Evolutionary conservation across 331 rosid genomes (phyloP).

Genomic region (Pyrus hybrid): DNA sequence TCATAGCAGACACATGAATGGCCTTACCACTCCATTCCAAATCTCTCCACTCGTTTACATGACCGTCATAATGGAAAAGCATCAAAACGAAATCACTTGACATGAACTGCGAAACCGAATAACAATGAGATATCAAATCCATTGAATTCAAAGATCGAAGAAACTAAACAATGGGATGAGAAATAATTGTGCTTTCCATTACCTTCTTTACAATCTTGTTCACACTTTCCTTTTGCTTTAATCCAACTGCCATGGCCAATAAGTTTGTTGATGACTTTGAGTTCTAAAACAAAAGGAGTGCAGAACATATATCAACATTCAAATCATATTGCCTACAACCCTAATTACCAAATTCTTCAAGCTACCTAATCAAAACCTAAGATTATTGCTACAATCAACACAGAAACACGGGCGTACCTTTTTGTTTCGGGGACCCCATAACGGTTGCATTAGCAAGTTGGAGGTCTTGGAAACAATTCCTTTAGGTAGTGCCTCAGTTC

Average conservation of each 20-base stretch:
- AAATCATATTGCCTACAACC: neutral
- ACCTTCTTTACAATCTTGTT: slow-evolving; percentile 37
- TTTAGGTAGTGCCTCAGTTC: slow-evolving; percentile 24
- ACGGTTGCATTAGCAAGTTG: slow-evolving; percentile 30
- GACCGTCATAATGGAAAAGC: slow-evolving; percentile 32
- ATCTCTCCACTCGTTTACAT: slow-evolving; percentile 26
- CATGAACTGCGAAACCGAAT: slow-evolving; percentile 11
- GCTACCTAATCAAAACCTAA: neutral
- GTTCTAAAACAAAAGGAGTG: slow-evolving; percentile 7
- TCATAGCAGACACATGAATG: slow-evolving; percentile 26
- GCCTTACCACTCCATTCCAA: slow-evolving; percentile 24
- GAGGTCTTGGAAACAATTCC: slow-evolving; percentile 32
- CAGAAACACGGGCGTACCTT: slow-evolving; percentile 10
- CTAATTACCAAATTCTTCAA: neutral
- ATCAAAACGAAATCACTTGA: slow-evolving; percentile 14
- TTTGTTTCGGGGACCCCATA: slow-evolving; percentile 21
- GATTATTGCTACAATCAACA: neutral
- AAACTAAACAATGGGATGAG: neutral
- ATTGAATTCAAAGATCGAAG: neutral
- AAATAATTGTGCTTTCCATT: neutral
- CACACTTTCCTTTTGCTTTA: slow-evolving; percentile 38
- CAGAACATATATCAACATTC: neutral
- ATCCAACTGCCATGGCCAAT: slow-evolving; percentile 39
- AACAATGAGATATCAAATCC: neutral
- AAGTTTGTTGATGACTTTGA: slow-evolving; percentile 20